Evolutionary conservation across 2,329 filamentous ascomycete species (phyloP).

Genomic region (Talaromyces pinophilus): DNA sequence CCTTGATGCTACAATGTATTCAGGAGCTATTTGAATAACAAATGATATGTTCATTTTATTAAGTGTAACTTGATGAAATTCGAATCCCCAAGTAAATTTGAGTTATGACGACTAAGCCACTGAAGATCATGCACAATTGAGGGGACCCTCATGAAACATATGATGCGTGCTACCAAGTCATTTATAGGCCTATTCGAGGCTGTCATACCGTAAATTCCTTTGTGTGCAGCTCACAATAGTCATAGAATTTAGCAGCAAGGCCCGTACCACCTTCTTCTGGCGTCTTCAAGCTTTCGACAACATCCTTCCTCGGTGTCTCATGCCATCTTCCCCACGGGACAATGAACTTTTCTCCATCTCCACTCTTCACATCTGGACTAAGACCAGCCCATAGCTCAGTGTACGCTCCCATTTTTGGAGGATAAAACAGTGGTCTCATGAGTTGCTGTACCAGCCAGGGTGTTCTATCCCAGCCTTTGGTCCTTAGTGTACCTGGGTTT

Average conservation of each 20-base stretch:
- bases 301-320: background rate
- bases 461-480: constrained; percentile 2
- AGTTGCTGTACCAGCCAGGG: background rate
- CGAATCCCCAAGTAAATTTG: background rate
- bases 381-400: constrained; percentile 53
- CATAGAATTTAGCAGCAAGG: background rate
- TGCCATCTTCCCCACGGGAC: constrained; percentile 25
- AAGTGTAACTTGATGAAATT: background rate
- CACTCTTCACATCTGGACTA: constrained; percentile 45
- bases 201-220: background rate
- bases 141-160: background rate
- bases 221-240: background rate
- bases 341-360: constrained; percentile 21
- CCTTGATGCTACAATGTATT: too few species aligned
- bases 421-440: constrained; percentile 32
- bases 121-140: background rate
- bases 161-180: background rate
- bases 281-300: background rate
- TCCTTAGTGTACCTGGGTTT: constrained; percentile 10
- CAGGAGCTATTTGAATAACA: too few species aligned
- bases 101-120: background rate
- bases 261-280: background rate
- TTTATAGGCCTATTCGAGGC: background rate
- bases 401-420: constrained; percentile 47
- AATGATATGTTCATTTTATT: too few species aligned